phyloP scores from a whole-genome alignment of 2,329 filamentous ascomycete genomes.

The Alternaria incomplexa region DNA sequence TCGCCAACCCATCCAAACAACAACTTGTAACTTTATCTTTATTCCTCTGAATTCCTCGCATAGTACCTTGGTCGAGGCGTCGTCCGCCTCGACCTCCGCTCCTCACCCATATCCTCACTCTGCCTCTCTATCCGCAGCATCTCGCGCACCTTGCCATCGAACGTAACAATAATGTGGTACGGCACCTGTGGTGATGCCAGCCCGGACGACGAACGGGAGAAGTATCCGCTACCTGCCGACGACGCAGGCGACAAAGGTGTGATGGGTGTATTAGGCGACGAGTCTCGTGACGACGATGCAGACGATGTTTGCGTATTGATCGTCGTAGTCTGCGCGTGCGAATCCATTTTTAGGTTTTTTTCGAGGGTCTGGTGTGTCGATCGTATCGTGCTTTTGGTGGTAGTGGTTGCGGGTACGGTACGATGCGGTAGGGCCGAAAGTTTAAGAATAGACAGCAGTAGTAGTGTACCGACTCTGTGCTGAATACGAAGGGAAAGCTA shows the following conservation, averaged over 20 bases:
- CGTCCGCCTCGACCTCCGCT: background rate
- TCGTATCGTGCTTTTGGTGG: background rate
- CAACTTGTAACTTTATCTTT: background rate
- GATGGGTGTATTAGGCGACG: constrained; percentile 1
- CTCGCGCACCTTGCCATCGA: constrained; percentile 35
- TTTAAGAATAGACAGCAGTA: background rate
- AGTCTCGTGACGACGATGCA: constrained; percentile 1
- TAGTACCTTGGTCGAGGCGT: constrained; percentile 19
- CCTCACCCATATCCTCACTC: constrained; percentile 5
- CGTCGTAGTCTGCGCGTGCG: background rate
- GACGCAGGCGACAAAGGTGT: constrained; percentile 12
- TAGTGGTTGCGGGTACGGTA: background rate
- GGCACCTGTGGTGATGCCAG: constrained; percentile 25
- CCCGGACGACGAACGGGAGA: constrained; percentile 11
- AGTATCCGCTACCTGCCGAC: constrained; percentile 1
- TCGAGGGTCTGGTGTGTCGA: background rate
- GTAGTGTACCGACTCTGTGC: background rate
- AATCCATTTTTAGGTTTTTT: constrained; percentile 5
- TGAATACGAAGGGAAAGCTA: background rate
- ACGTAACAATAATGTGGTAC: constrained; percentile 35
- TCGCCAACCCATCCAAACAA: background rate
- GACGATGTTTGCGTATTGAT: background rate
- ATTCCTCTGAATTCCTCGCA: constrained; percentile 1
- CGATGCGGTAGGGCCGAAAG: background rate
- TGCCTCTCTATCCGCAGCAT: constrained; percentile 30